Conservation (phyloP, 1,284 basidiomycete genomes). For the Bothia castanella region DNA sequence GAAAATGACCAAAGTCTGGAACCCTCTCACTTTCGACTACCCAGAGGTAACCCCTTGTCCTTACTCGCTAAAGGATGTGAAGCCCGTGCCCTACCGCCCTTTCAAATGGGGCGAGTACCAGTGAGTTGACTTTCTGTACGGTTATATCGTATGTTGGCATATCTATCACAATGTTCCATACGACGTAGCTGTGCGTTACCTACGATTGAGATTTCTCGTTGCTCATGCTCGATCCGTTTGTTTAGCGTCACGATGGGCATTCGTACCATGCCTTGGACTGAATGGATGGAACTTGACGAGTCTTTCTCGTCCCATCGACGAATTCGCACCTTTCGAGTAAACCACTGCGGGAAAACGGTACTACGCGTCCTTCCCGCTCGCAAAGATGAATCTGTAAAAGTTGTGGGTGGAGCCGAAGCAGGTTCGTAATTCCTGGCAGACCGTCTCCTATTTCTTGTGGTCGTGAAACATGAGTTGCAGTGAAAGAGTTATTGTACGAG, state of each 20-base stretch:
- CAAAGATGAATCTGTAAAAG: constrained; percentile 42
- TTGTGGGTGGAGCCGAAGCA: constrained; percentile 50
- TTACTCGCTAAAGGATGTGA: constrained; percentile 40
- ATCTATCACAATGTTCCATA: not conserved
- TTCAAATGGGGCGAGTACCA: constrained; percentile 65
- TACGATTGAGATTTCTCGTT: not conserved
- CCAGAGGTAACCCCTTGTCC: constrained; percentile 45
- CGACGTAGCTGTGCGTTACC: not conserved
- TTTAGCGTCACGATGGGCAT: constrained; percentile 69
- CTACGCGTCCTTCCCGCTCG: constrained; percentile 45
- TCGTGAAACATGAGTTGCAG: constrained; percentile 32
- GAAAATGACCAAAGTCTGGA: constrained; percentile 42
- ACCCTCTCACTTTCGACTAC: constrained; percentile 47
- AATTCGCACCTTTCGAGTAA: constrained; percentile 52
- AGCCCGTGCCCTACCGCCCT: constrained; percentile 61
- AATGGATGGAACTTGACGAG: constrained; percentile 69
- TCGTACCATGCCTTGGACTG: constrained; percentile 59
- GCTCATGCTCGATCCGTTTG: not conserved
- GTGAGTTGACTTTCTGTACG: constrained; percentile 39
- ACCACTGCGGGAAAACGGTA: constrained; percentile 45
- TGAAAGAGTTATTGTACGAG: constrained; percentile 62
- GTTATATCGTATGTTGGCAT: not conserved
- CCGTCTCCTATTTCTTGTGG: too few species aligned
- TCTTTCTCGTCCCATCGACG: constrained; percentile 50
- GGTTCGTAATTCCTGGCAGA: constrained; percentile 37